Conservation (phyloP, 2,329 filamentous ascomycete species). For the Albifimbria verrucaria region DNA sequence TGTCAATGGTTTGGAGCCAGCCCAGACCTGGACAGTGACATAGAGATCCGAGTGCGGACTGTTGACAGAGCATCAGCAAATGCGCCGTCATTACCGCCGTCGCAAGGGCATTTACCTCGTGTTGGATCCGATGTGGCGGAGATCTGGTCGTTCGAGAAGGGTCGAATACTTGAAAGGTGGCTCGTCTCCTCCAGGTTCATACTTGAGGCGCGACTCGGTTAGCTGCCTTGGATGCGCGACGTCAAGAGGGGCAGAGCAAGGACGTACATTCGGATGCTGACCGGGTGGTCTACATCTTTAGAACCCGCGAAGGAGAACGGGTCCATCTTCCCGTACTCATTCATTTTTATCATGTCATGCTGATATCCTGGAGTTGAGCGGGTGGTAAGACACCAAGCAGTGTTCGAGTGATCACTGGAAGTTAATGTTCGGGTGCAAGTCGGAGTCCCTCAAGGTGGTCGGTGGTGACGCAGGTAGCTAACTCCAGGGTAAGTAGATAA, state of each 20-base stretch:
- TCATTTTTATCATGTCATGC: slow-evolving; percentile 30
- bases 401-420: no score
- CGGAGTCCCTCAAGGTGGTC: no score
- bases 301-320: slow-evolving; percentile 94
- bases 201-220: slow-evolving; percentile 21
- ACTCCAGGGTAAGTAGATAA: no score
- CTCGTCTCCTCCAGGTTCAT: slow-evolving; percentile 45
- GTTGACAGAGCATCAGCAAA: slow-evolving; percentile 17
- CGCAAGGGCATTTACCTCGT: slow-evolving; percentile 50
- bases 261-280: slow-evolving; percentile 62
- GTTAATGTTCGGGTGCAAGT: no score
- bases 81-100: neutral
- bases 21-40: slow-evolving; percentile 90
- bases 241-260: slow-evolving; percentile 3
- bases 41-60: slow-evolving; percentile 86
- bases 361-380: slow-evolving; percentile 6
- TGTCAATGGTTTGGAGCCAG: slow-evolving; percentile 90
- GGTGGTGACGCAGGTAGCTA: no score
- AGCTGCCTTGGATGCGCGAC: neutral
- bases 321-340: slow-evolving; percentile 65
- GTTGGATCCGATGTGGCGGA: slow-evolving; percentile 86
- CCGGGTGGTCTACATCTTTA: slow-evolving; percentile 72
- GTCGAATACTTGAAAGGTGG: slow-evolving; percentile 54
- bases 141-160: slow-evolving; percentile 71
- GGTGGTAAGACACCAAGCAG: no score